Evolutionary conservation across 495 filamentous ascomycete species (phyloP).

Genomic region (Cercophora newfieldiana): DNA sequence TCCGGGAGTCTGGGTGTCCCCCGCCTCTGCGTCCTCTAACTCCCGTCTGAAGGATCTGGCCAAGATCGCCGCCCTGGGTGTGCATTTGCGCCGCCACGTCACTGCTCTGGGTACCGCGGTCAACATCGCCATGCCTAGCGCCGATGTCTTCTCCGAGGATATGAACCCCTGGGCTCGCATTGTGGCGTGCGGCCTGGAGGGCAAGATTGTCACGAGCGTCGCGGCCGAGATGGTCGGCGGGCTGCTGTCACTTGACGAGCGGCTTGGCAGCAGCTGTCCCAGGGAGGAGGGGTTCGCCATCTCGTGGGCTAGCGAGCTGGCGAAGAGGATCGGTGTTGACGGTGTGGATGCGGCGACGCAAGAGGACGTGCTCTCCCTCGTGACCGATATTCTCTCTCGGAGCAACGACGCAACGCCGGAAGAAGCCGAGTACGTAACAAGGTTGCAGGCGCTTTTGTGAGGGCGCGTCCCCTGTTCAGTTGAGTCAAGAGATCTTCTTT

Average conservation of each 20-base stretch:
- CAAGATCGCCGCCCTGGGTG: conserved; percentile 88
- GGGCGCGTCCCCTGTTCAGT: background rate
- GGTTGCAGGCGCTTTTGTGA: conserved; percentile 3
- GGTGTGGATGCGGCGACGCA: conserved; percentile 22
- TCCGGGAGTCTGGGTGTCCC: conserved; percentile 79
- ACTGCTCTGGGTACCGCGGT: conserved; percentile 84
- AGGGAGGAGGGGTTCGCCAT: conserved; percentile 16
- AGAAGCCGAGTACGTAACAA: conserved; percentile 24
- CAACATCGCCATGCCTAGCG: conserved; percentile 64
- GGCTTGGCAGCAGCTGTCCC: background rate
- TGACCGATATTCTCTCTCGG: conserved; percentile 18
- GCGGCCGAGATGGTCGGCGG: conserved; percentile 34
- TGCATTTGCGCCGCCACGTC: conserved; percentile 82
- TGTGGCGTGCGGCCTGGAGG: conserved; percentile 82
- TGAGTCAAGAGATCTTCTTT: background rate
- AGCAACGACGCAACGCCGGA: conserved; percentile 10
- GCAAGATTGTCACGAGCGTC: conserved; percentile 73
- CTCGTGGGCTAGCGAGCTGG: conserved; percentile 30
- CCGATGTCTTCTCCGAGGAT: conserved; percentile 10
- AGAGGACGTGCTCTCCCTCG: conserved; percentile 23
- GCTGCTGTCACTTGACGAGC: background rate
- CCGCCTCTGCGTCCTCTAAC: background rate
- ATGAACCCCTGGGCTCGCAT: conserved; percentile 60
- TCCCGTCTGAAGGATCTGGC: conserved; percentile 31
- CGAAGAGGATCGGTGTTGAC: conserved; percentile 27